Evolutionary conservation across 805 yeast species (phyloP).

Genomic region (Lachancea fermentati): DNA sequence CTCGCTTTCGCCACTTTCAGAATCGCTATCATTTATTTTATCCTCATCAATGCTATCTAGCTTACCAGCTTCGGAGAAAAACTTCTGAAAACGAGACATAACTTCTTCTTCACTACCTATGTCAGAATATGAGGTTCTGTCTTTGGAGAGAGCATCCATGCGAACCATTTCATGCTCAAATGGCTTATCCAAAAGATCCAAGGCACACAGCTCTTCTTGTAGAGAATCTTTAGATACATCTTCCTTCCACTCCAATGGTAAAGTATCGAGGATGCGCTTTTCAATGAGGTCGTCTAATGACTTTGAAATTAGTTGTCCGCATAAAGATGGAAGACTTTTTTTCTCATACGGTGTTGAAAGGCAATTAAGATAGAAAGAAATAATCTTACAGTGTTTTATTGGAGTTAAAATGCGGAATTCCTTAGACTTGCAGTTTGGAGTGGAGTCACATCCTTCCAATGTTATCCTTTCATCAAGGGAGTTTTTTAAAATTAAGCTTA

Average conservation of each 20-base stretch:
- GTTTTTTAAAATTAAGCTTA: constrained; percentile 18
- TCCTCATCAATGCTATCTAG: background rate
- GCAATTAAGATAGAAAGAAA: constrained; percentile 15
- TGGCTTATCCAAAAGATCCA: background rate
- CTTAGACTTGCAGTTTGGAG: background rate
- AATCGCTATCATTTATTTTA: constrained; percentile 9
- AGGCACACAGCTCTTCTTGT: background rate
- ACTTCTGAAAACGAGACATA: constrained; percentile 1
- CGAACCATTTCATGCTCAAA: background rate
- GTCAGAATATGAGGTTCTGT: constrained; percentile 4
- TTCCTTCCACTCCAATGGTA: background rate
- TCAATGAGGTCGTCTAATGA: constrained; percentile 7
- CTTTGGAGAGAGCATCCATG: background rate
- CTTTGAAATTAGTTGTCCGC: constrained; percentile 14
- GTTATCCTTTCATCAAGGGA: constrained; percentile 7
- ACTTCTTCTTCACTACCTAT: background rate
- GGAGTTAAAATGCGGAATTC: constrained; percentile 9
- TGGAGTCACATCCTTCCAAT: too few relatives aligned
- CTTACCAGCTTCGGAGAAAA: constrained; percentile 2
- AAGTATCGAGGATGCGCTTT: background rate
- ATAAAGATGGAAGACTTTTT: constrained; percentile 6
- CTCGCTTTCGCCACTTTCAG: constrained; percentile 5
- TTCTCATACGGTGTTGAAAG: background rate
- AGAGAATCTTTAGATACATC: background rate
- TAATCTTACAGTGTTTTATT: constrained; percentile 14